Percentiles rank a stretch among this genome's conserved stretches.
These are phyloP conservation scores for Penicillium arizonense DNA, from an alignment of 495 filamentous ascomycete species.

Conservation along the genomic window DNA sequence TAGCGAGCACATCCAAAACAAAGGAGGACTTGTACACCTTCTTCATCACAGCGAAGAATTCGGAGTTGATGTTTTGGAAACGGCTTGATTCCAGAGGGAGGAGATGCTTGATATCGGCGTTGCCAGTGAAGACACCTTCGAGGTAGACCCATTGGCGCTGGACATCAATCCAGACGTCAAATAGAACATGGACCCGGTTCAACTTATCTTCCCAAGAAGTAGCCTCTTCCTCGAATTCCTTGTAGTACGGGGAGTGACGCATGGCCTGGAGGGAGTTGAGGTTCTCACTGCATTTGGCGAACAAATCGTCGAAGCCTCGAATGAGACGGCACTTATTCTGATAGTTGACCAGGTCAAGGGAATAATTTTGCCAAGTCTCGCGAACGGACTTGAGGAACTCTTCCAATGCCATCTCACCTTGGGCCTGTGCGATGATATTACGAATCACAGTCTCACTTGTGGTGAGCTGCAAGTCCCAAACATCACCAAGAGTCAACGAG, in stretches of 20 bases:
- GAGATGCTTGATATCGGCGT: conserved; percentile 97
- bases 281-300: conserved; percentile 97
- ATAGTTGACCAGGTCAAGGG: conserved; percentile 91
- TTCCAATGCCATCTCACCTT: conserved; percentile 97
- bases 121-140: conserved; percentile 97
- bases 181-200: conserved; percentile 94
- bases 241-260: conserved; percentile 98
- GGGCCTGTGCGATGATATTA: conserved; percentile 90
- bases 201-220: conserved; percentile 96
- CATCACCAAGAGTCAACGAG: conserved; percentile 93
- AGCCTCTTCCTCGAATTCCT: conserved; percentile 97
- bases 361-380: conserved; percentile 93
- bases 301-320: conserved; percentile 96
- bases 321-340: conserved; percentile 97
- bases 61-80: conserved; percentile 98
- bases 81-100: conserved; percentile 92
- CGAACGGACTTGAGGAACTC: conserved; percentile 97
- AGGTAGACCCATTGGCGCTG: conserved; percentile 99
- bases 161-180: conserved; percentile 99
- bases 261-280: conserved; percentile 96
- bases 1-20: conserved; percentile 91
- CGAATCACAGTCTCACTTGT: conserved; percentile 83
- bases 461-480: conserved; percentile 93
- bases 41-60: conserved; percentile 97
- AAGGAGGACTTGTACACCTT: conserved; percentile 95